A percentile compares a stretch with the other conserved stretches of the same genome.
phyloP scores from a whole-genome alignment of 1,284 basidiomycete species.

The Hemileia vastatrix region DNA sequence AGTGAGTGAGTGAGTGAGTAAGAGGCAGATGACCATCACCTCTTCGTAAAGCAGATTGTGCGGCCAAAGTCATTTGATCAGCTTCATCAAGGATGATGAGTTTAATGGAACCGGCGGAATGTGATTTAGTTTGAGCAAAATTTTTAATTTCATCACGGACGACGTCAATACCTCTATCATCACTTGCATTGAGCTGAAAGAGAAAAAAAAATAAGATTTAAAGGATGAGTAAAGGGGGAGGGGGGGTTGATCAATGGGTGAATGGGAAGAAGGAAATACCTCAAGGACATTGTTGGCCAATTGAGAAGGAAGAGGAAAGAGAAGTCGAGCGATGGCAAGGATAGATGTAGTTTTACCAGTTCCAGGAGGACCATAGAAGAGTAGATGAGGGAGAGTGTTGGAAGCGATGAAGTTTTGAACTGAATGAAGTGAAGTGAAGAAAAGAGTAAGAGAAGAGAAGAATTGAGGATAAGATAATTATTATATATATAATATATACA shows the following conservation, averaged over 20 bases:
- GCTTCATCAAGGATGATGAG: constrained; percentile 97
- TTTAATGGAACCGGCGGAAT: constrained; percentile 55
- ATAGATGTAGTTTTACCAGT: constrained; percentile 98
- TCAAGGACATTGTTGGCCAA: constrained; percentile 82
- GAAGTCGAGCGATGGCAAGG: constrained; percentile 83
- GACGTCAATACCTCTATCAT: constrained; percentile 96
- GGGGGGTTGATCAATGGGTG: not conserved
- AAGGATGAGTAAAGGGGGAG: not conserved
- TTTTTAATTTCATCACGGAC: constrained; percentile 98
- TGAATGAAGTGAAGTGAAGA: constrained; percentile 42
- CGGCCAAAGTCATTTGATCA: constrained; percentile 98
- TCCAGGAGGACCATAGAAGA: constrained; percentile 95
- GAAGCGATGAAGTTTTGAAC: constrained; percentile 95
- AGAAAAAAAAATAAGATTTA: not conserved
- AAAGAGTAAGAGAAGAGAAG: not conserved
- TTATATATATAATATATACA: constrained; percentile 36
- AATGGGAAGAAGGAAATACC: constrained; percentile 48
- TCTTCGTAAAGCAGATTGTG: constrained; percentile 87
- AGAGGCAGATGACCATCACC: constrained; percentile 39
- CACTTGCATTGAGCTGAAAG: constrained; percentile 78
- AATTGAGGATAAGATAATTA: not conserved
- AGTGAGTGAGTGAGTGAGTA: not conserved
- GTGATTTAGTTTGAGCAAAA: constrained; percentile 52
- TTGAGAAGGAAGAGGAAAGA: constrained; percentile 69
- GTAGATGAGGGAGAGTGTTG: constrained; percentile 82